Percentiles rank a stretch among this genome's conserved stretches.
Conservation (phyloP, 345 rosid species). For the Microthlaspi erraticum region DNA sequence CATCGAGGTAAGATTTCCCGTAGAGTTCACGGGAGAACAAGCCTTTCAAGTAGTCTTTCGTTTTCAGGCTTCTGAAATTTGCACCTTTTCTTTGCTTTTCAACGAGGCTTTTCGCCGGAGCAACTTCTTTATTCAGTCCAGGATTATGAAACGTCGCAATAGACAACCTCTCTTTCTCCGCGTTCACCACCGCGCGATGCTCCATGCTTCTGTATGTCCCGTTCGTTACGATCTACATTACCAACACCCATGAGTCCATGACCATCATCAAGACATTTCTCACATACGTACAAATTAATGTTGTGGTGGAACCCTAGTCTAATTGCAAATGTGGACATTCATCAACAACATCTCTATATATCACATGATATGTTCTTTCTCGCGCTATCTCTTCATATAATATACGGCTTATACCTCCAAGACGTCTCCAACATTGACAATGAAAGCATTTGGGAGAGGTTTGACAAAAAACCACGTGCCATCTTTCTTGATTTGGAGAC, state of each 20-base stretch:
- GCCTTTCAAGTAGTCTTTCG: conserved; percentile 35
- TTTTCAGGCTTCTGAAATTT: conserved; percentile 23
- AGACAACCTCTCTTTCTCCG: conserved; percentile 45
- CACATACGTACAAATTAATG: not conserved
- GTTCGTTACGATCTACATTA: conserved; percentile 47
- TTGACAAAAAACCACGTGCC: conserved; percentile 54
- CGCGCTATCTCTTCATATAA: not conserved
- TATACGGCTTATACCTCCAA: conserved; percentile 44
- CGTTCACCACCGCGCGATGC: conserved; percentile 50
- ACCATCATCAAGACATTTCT: not conserved
- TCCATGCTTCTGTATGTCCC: conserved; percentile 48
- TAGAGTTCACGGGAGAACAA: conserved; percentile 37
- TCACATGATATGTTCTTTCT: not conserved
- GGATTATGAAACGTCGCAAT: conserved; percentile 45
- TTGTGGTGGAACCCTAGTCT: not conserved
- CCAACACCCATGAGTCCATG: not conserved
- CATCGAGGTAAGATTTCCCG: conserved; percentile 42
- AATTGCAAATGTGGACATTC: too few relatives aligned
- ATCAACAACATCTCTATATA: conserved; percentile 2
- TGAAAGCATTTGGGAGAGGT: conserved; percentile 58
- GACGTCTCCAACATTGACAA: conserved; percentile 62
- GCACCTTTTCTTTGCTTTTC: conserved; percentile 30
- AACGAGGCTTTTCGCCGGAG: conserved; percentile 40
- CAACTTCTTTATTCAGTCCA: conserved; percentile 38
- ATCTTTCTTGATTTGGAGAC: conserved; percentile 64